Percentiles rank a stretch among this genome's conserved stretches.
Conservation (phyloP, 805 yeast genomes). For the Ogataea trehalophila region DNA sequence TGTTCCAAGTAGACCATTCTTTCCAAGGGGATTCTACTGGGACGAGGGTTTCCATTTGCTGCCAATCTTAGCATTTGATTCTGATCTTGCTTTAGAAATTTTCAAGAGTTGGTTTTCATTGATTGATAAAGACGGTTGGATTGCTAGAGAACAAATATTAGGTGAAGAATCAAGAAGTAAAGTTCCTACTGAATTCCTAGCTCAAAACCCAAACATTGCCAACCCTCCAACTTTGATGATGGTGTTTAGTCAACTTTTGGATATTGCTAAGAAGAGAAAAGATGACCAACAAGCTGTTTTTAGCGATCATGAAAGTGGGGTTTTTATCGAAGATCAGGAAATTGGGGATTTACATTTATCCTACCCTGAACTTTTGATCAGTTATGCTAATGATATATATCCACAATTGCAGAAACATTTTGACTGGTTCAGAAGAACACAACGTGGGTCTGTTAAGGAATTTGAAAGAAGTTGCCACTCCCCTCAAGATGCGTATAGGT, state of each 20-base stretch:
- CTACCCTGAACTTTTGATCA: constrained; percentile 53
- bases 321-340: constrained; percentile 24
- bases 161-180: constrained; percentile 87
- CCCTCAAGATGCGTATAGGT: constrained; percentile 66
- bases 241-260: constrained; percentile 54
- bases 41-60: constrained; percentile 95
- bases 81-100: constrained; percentile 75
- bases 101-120: constrained; percentile 81
- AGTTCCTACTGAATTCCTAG: constrained; percentile 79
- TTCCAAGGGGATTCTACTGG: constrained; percentile 98
- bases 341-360: constrained; percentile 50
- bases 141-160: constrained; percentile 89
- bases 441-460: constrained; percentile 66
- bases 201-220: constrained; percentile 85
- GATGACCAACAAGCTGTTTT: constrained; percentile 17
- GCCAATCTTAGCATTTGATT: constrained; percentile 77
- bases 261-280: constrained; percentile 32
- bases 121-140: constrained; percentile 92
- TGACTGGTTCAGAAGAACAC: constrained; percentile 80
- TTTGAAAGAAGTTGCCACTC: constrained; percentile 58
- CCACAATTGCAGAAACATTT: constrained; percentile 75
- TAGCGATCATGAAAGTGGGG: constrained; percentile 19
- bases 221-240: constrained; percentile 94
- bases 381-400: constrained; percentile 61
- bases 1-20: constrained; percentile 89